Percentiles rank a stretch among this genome's conserved stretches.
Conservation (phyloP, 345 rosid genomes). For the Camelina neglecta region DNA sequence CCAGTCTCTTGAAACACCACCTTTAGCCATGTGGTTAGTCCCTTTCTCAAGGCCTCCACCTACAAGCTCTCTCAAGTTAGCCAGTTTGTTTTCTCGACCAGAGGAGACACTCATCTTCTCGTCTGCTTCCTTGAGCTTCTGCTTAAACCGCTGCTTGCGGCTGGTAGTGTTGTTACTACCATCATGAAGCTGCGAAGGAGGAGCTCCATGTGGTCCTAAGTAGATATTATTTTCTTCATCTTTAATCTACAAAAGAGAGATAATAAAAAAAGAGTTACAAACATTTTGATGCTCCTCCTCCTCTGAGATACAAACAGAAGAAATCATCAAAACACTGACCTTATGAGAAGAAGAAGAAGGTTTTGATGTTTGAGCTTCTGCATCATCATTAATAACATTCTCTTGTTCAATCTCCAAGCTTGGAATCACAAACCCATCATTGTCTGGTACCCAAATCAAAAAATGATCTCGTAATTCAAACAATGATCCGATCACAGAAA, state of each 20-base stretch:
- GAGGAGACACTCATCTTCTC: no score
- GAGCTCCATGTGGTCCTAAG: constrained; percentile 94
- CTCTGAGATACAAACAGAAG: not conserved
- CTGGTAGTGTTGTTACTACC: no score
- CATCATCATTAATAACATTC: constrained; percentile 41
- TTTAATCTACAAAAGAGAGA: constrained; percentile 45
- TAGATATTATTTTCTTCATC: constrained; percentile 79
- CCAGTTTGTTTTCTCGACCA: no score
- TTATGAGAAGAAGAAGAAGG: constrained; percentile 55
- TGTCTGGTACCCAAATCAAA: constrained; percentile 55
- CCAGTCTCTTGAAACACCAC: constrained; percentile 45
- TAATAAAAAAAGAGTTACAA: not conserved
- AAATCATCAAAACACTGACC: constrained; percentile 48
- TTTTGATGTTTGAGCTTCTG: constrained; percentile 53
- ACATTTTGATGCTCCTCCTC: not conserved
- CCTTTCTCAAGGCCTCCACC: no score
- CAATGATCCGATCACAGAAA: not conserved
- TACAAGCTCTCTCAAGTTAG: no score
- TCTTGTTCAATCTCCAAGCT: constrained; percentile 69
- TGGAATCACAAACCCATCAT: constrained; percentile 96
- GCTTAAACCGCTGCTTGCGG: no score
- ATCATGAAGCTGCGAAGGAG: constrained; percentile 60
- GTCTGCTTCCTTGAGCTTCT: no score
- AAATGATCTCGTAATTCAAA: not conserved
- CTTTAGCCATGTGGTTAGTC: no score